Evolutionary conservation across 2,329 filamentous ascomycete genomes (phyloP).

Genomic region (Pseudogymnoascus sp.): DNA sequence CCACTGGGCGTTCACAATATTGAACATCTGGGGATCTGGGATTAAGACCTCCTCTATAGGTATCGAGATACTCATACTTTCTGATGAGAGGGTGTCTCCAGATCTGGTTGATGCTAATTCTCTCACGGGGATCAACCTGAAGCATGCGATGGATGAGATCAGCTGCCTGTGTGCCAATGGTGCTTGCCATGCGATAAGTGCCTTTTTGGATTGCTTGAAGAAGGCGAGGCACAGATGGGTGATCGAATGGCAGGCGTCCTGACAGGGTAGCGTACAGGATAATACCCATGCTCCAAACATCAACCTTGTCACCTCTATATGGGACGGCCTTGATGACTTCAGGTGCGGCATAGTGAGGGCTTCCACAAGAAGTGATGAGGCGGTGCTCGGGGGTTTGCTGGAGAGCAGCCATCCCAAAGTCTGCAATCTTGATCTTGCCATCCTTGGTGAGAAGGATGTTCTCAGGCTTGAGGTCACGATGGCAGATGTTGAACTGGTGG

Average conservation of each 20-base stretch:
- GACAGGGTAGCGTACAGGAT: slow-evolving; percentile 83
- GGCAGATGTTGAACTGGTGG: slow-evolving; percentile 89
- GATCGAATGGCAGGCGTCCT: slow-evolving; percentile 73
- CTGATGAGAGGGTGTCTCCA: slow-evolving; percentile 81
- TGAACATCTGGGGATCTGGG: slow-evolving; percentile 48
- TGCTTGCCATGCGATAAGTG: slow-evolving; percentile 51
- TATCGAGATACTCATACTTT: slow-evolving; percentile 71
- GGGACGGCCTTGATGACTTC: slow-evolving; percentile 70
- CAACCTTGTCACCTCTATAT: slow-evolving; percentile 78
- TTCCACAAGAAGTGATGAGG: slow-evolving; percentile 85
- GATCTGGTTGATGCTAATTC: slow-evolving; percentile 72
- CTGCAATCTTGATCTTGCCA: slow-evolving; percentile 81
- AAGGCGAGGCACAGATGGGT: slow-evolving; percentile 39
- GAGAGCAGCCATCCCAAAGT: slow-evolving; percentile 95
- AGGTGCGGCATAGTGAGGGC: slow-evolving; percentile 91
- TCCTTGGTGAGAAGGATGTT: slow-evolving; percentile 79
- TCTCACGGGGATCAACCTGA: slow-evolving; percentile 64
- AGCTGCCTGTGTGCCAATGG: slow-evolving; percentile 58
- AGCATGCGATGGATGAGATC: slow-evolving; percentile 76
- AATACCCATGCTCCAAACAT: slow-evolving; percentile 91
- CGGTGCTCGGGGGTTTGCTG: slow-evolving; percentile 70
- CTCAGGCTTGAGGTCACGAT: slow-evolving; percentile 92
- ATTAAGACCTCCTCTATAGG: slow-evolving; percentile 34
- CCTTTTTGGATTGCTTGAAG: slow-evolving; percentile 52
- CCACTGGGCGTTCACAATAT: slow-evolving; percentile 52